Evolutionary conservation across 139 green algal species (phyloP).

Genomic region (Nannochloris sp.): DNA sequence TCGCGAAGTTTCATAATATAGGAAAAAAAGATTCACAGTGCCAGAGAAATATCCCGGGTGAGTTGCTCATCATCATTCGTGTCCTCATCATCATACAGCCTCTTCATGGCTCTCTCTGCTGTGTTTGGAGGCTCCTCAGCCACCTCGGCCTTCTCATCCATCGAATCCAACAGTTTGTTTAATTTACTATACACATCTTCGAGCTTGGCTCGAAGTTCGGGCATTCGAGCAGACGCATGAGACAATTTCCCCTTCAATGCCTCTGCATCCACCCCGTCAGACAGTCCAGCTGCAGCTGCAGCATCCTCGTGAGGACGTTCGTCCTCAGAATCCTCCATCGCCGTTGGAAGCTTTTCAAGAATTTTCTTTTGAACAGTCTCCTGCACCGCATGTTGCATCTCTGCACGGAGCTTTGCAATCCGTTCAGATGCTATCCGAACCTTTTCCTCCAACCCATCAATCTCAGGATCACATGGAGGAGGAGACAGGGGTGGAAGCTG

Average conservation of each 20-base stretch:
- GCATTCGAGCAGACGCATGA: slow-evolving; percentile 13
- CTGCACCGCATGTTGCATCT: slow-evolving; percentile 21
- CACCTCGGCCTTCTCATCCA: neutral
- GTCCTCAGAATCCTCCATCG: slow-evolving; percentile 3
- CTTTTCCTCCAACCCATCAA: slow-evolving; percentile 8
- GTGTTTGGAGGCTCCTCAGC: slow-evolving; percentile 20
- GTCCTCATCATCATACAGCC: neutral
- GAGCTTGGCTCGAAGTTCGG: slow-evolving; percentile 17
- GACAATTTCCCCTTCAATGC: slow-evolving; percentile 23
- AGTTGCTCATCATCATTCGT: neutral
- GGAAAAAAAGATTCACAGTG: no score
- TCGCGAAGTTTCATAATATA: neutral
- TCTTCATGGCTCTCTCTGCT: slow-evolving; percentile 2
- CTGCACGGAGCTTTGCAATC: slow-evolving; percentile 11
- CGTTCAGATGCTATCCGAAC: slow-evolving; percentile 2
- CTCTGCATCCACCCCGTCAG: neutral
- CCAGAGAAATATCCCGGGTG: no score
- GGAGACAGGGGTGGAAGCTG: slow-evolving; percentile 20
- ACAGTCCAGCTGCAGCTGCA: neutral
- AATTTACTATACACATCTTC: slow-evolving; percentile 15
- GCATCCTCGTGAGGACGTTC: neutral
- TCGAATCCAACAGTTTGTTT: slow-evolving; percentile 10
- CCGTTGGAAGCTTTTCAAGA: slow-evolving; percentile 4
- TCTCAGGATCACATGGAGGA: slow-evolving; percentile 16
- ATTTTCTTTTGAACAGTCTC: slow-evolving; percentile 8